Percentiles rank a stretch among this genome's conserved stretches.
Evolutionary conservation across 108 stramenopile genomes (phyloP).

Genomic region (Skeletonema costatum): DNA sequence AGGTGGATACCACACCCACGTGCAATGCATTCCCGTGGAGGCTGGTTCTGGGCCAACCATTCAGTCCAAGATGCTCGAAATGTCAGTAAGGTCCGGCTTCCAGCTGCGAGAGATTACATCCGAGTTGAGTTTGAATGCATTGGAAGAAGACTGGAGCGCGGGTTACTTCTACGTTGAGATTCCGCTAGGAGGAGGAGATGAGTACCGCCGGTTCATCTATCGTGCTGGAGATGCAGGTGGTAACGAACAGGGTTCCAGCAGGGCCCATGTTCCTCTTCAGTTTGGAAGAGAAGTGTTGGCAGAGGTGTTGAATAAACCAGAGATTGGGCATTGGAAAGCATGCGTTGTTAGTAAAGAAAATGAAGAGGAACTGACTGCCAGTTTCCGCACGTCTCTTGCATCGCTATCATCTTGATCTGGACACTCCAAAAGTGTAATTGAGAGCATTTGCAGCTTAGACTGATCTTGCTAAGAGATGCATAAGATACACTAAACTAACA

Average conservation of each 20-base stretch:
- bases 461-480: neutral
- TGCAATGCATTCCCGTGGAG: conserved; percentile 81
- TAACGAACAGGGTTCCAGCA: conserved; percentile 9
- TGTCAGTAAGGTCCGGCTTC: conserved; percentile 58
- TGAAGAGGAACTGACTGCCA: conserved; percentile 66
- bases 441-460: neutral
- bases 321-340: conserved; percentile 85
- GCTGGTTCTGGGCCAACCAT: conserved; percentile 43
- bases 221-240: conserved; percentile 31
- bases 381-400: conserved; percentile 58
- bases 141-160: conserved; percentile 45
- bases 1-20: conserved; percentile 89
- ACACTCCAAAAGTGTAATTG: neutral
- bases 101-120: conserved; percentile 72
- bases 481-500: too few species aligned
- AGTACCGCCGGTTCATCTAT: conserved; percentile 57
- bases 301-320: conserved; percentile 64
- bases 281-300: conserved; percentile 90
- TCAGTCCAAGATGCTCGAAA: conserved; percentile 67
- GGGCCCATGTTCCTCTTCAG: conserved; percentile 67
- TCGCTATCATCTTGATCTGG: neutral
- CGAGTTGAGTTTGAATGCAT: conserved; percentile 60
- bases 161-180: conserved; percentile 76
- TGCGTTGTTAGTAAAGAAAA: conserved; percentile 76
- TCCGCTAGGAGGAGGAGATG: conserved; percentile 37